These are phyloP conservation scores for Gillenia trifoliata DNA, from an alignment of 306 rosid species.

Conservation along the genomic window DNA sequence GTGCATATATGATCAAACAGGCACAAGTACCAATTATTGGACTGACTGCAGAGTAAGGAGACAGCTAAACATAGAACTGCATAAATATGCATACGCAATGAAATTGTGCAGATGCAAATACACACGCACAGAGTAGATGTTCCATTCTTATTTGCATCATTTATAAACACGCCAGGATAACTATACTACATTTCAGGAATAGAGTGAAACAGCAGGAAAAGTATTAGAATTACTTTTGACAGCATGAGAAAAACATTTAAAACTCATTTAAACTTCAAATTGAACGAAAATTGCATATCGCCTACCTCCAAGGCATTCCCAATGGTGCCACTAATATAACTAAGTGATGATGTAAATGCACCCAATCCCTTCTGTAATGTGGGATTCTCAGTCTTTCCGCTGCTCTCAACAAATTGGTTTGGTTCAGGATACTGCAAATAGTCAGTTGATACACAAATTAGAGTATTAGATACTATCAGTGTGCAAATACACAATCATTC, in stretches of 20 bases:
- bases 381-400: slow-evolving; percentile 54
- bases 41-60: background rate
- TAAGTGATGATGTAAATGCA: slow-evolving; percentile 80
- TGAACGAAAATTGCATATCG: background rate
- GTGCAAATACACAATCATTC: slow-evolving; percentile 2
- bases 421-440: slow-evolving; percentile 45
- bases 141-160: background rate
- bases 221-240: background rate
- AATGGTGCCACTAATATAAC: slow-evolving; percentile 74
- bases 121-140: background rate
- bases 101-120: background rate
- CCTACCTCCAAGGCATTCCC: slow-evolving; percentile 96
- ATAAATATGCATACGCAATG: slow-evolving; percentile 2
- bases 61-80: background rate
- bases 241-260: background rate
- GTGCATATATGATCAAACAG: slow-evolving; percentile 15
- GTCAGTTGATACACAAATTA: slow-evolving; percentile 13
- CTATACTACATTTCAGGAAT: background rate
- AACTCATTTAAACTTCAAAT: no score
- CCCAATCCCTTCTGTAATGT: slow-evolving; percentile 63
- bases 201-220: background rate
- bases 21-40: background rate
- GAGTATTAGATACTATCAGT: slow-evolving; percentile 17
- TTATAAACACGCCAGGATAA: background rate
- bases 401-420: slow-evolving; percentile 45